Evolutionary conservation across 306 rosid genomes (phyloP).

Genomic region (Ormosia emarginata): DNA sequence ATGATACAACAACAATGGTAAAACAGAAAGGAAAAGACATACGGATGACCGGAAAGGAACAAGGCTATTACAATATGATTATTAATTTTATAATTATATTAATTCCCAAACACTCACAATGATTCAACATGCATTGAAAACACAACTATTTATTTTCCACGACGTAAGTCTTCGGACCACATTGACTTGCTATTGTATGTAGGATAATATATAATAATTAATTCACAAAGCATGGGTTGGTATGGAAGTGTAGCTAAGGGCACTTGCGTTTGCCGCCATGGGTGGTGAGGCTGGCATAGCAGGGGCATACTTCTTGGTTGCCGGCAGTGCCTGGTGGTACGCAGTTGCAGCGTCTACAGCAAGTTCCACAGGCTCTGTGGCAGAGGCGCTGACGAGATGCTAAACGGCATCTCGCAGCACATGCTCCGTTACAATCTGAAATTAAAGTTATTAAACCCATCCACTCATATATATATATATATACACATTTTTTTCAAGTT

Average conservation of each 20-base stretch:
- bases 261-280: constrained; percentile 65
- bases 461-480: no score
- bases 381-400: constrained; percentile 56
- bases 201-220: not conserved
- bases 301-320: constrained; percentile 61
- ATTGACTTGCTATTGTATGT: not conserved
- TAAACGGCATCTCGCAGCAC: constrained; percentile 51
- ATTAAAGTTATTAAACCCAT: not conserved
- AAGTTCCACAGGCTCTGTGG: constrained; percentile 66
- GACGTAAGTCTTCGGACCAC: not conserved
- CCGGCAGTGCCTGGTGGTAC: constrained; percentile 75
- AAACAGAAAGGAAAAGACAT: no score
- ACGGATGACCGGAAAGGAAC: no score
- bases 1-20: no score
- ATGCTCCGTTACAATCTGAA: constrained; percentile 52
- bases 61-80: no score
- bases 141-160: not conserved
- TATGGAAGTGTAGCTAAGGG: constrained; percentile 37
- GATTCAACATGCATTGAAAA: not conserved
- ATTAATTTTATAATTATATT: no score
- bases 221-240: not conserved
- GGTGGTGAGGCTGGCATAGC: constrained; percentile 64
- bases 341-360: constrained; percentile 60
- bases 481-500: not conserved
- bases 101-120: not conserved